Percentiles rank a stretch among this genome's conserved stretches.
phyloP scores from a whole-genome alignment of 2,329 filamentous ascomycete genomes.

The Lecanicillium sp. region DNA sequence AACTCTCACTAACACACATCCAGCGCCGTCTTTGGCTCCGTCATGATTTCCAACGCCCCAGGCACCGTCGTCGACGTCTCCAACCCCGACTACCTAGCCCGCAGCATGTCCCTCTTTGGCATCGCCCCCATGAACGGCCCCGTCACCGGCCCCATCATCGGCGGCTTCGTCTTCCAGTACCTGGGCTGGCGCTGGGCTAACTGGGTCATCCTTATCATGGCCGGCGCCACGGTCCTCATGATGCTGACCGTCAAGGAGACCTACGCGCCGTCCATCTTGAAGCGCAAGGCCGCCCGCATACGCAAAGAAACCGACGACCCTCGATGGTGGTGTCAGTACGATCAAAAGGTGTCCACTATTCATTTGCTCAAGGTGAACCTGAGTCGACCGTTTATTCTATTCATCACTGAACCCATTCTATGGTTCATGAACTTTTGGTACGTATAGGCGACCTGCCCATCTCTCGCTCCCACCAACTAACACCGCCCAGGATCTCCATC shows the following conservation, averaged over 20 bases:
- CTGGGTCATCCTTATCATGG: constrained; percentile 66
- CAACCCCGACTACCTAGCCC: constrained; percentile 68
- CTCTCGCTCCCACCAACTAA: neutral
- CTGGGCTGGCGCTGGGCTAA: constrained; percentile 79
- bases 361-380: constrained; percentile 64
- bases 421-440: constrained; percentile 56
- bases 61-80: constrained; percentile 79
- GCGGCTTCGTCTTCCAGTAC: constrained; percentile 61
- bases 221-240: constrained; percentile 48
- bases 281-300: constrained; percentile 50
- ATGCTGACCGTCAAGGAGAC: constrained; percentile 58
- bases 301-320: constrained; percentile 60
- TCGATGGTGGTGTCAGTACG: constrained; percentile 68
- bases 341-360: constrained; percentile 53
- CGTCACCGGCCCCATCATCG: constrained; percentile 40
- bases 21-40: constrained; percentile 50
- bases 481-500: constrained; percentile 54
- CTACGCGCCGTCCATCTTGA: constrained; percentile 62
- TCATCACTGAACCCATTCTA: constrained; percentile 67
- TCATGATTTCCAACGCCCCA: constrained; percentile 76
- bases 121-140: constrained; percentile 80
- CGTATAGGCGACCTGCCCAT: constrained; percentile 10
- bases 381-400: constrained; percentile 64
- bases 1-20: constrained; percentile 2
- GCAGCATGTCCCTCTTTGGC: constrained; percentile 78